Evolutionary conservation across 2,329 filamentous ascomycete species (phyloP).

Genomic region (Colletotrichum salicis): DNA sequence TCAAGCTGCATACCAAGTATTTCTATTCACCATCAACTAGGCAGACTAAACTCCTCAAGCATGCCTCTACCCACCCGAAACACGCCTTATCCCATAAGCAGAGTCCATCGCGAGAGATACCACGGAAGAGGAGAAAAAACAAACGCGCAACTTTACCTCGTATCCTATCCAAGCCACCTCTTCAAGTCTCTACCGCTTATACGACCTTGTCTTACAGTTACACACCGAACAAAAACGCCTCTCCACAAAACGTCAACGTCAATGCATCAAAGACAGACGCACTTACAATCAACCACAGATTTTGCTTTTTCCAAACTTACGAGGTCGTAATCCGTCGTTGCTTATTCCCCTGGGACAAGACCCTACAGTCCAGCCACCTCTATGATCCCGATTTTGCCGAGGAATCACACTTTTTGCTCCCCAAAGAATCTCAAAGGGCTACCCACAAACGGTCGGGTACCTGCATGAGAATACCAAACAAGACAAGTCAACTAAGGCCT

Average conservation of each 20-base stretch:
- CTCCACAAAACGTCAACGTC: constrained; percentile 3
- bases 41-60: background rate
- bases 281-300: background rate
- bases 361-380: background rate
- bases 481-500: background rate
- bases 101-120: background rate
- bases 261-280: constrained; percentile 2
- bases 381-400: background rate
- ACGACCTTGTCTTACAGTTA: background rate
- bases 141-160: background rate
- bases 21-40: background rate
- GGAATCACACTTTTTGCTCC: background rate
- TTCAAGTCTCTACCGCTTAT: background rate
- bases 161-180: background rate
- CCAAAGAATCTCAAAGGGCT: background rate
- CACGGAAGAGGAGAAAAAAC: background rate
- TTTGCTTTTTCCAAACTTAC: background rate
- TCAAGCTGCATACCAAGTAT: background rate
- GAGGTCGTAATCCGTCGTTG: background rate
- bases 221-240: background rate
- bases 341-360: background rate
- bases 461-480: background rate
- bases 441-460: background rate
- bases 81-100: background rate
- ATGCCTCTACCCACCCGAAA: background rate